Base-by-base conservation (phyloP, 2,329 filamentous ascomycete species). In the Pseudogymnoascus sp. region DNA sequence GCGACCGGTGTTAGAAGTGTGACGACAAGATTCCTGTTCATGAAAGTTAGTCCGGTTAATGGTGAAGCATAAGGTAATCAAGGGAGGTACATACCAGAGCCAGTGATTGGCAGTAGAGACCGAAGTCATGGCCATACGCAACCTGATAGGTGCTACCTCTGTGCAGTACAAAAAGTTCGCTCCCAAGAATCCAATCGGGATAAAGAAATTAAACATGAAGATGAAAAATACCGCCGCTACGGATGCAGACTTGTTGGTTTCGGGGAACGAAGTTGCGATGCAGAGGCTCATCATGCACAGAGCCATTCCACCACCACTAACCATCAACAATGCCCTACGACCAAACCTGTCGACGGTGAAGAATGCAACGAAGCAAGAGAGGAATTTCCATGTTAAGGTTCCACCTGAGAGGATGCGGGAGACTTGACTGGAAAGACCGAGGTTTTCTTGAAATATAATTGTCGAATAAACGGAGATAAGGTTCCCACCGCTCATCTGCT, bases 121-220 rank as follows among this genome's bases (percentile, higher is more conserved):
- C 35, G 80, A 79, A 1, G 80, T 79, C 78, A 86, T 84, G 18
- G 80, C 77, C 64, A 82, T 80, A 18, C 81, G 75, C 28, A 83
- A 71, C 9, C 78, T 73, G 14, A 81, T 74, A 0, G 83, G 83
- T 0, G 82, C 81, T 16, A 85, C 75, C 68, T 86, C 83, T 1
- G 83, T 80, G 63, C 81, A 83, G 72, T 86, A 86, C 18, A 86
- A 74, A 73, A 85, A 86, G 67, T 83, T 85, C 33, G 82, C 78
- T 1, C 83, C 83, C 0, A 84, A 75, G 73, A 84, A 85, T 0
- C 82, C 83, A 63, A 85, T 81, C 0, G 81, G 82, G 49, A 84
- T 81, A 72, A 86, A 85, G 67, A 80, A 82, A 72, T 85, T 83
- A 75, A 83, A 87, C 55, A 83, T 71, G 71, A 83, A 86, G 59